Evolutionary conservation across 2,329 filamentous ascomycete genomes (phyloP).

Genomic region (Fusarium dlaminii): DNA sequence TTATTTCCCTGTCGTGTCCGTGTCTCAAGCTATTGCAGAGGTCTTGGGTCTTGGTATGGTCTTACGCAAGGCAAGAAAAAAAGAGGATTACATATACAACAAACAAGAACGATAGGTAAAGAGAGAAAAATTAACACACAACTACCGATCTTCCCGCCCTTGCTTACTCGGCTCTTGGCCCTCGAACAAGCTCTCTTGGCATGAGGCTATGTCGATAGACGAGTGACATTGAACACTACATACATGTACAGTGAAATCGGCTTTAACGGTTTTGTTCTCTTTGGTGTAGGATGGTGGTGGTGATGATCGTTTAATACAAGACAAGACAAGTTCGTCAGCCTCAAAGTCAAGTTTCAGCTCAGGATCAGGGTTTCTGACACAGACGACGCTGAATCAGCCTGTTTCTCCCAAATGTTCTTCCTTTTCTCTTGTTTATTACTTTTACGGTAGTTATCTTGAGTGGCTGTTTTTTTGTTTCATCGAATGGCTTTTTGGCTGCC

Average conservation of each 20-base stretch:
- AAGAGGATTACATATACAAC: neutral
- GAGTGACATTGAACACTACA: neutral
- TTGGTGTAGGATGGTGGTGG: neutral
- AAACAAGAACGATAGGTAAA: neutral
- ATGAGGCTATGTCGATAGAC: constrained; percentile 28
- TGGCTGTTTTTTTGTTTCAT: neutral
- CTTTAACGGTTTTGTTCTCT: neutral
- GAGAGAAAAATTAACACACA: neutral
- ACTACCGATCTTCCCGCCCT: constrained; percentile 5
- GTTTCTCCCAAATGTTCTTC: neutral
- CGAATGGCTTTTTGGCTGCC: constrained; percentile 26
- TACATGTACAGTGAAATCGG: neutral
- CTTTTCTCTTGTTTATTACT: neutral
- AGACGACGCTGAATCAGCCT: neutral
- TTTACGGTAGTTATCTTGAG: neutral
- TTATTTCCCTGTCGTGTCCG: constrained; percentile 7
- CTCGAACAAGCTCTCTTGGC: constrained; percentile 22
- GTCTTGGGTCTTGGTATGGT: constrained; percentile 12
- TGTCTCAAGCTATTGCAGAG: constrained; percentile 14
- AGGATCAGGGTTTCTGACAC: neutral
- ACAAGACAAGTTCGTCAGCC: constrained; percentile 16
- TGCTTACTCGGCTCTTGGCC: constrained; percentile 6
- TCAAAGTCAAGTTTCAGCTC: constrained; percentile 31
- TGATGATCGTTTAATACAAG: neutral
- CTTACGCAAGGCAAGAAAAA: neutral